Percentiles rank a stretch among this genome's conserved stretches.
phyloP scores from a whole-genome alignment of 2,329 filamentous ascomycete genomes.

The Tolypocladium cylindrosporum region DNA sequence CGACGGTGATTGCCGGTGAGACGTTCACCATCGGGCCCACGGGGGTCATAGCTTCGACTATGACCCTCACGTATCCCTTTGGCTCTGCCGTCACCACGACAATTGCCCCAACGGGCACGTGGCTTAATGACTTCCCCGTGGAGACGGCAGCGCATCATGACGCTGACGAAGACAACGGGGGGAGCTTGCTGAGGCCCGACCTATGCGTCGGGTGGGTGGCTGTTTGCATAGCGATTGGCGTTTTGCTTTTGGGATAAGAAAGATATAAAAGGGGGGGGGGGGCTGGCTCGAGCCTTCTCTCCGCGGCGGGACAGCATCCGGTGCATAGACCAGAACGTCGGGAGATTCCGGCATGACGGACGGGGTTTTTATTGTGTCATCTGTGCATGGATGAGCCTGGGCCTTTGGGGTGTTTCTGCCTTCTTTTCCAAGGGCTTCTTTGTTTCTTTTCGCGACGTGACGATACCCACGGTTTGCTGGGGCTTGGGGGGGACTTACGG shows the following conservation, averaged over 20 bases:
- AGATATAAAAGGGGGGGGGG: neutral
- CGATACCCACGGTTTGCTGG: neutral
- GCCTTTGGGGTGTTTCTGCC: neutral
- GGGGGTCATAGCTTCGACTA: conserved; percentile 35
- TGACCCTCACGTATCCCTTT: conserved; percentile 36
- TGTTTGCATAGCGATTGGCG: conserved; percentile 29
- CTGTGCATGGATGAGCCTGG: neutral
- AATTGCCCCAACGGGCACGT: conserved; percentile 22
- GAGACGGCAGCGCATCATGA: conserved; percentile 13
- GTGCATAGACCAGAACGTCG: neutral
- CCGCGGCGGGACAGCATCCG: neutral
- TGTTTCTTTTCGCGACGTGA: neutral
- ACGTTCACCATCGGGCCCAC: conserved; percentile 38
- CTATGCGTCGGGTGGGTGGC: conserved; percentile 8
- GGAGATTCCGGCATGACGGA: neutral
- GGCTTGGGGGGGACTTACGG: neutral
- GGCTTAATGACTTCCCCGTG: conserved; percentile 9
- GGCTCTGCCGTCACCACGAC: conserved; percentile 31
- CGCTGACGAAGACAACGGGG: conserved; percentile 12
- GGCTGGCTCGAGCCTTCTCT: neutral
- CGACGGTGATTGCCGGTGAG: conserved; percentile 37
- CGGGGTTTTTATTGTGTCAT: neutral
- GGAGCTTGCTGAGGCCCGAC: conserved; percentile 4
- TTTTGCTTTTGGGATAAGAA: conserved; percentile 22
- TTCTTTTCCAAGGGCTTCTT: too few relatives aligned